A percentile compares a stretch with the other conserved stretches of the same genome.
phyloP scores from a whole-genome alignment of 768 basidiomycete genomes.

The Suillus ampliporus region DNA sequence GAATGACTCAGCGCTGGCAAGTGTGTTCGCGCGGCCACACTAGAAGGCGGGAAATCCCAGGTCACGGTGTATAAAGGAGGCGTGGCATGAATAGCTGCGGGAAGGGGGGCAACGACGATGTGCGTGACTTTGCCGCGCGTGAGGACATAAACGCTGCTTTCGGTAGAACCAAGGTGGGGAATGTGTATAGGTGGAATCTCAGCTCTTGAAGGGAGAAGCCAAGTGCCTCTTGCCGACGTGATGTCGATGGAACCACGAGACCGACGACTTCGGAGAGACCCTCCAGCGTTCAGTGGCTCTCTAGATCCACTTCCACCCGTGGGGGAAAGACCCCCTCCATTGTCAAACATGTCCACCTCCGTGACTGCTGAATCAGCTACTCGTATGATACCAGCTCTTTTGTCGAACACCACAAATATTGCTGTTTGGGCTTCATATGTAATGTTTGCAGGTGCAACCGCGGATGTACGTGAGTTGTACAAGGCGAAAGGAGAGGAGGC shows the following conservation, averaged over 20 bases:
- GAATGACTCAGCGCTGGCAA: conserved; percentile 29
- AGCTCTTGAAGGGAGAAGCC: conserved; percentile 32
- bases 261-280: conserved; percentile 35
- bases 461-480: conserved; percentile 30
- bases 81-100: conserved; percentile 49
- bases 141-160: conserved; percentile 60
- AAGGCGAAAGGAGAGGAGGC: conserved; percentile 37
- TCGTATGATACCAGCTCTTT: conserved; percentile 86
- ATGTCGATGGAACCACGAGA: conserved; percentile 52
- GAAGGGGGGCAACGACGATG: conserved; percentile 70
- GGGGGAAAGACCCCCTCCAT: conserved; percentile 16
- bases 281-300: conserved; percentile 25
- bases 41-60: conserved; percentile 65
- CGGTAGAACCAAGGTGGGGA: conserved; percentile 26
- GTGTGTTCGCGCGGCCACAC: conserved; percentile 59
- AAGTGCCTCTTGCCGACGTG: conserved; percentile 42
- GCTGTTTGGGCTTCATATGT: conserved; percentile 74
- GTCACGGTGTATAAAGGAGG: conserved; percentile 58
- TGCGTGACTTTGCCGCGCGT: conserved; percentile 75
- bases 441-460: conserved; percentile 39
- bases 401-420: conserved; percentile 86
- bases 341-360: conserved; percentile 69
- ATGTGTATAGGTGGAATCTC: conserved; percentile 30
- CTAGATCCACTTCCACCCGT: conserved; percentile 28
- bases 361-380: conserved; percentile 80